Evolutionary conservation across 2,329 filamentous ascomycete genomes (phyloP), one percentile per base, ranked within the genome.

Genomic region (Ceratocystis papillata): DNA sequence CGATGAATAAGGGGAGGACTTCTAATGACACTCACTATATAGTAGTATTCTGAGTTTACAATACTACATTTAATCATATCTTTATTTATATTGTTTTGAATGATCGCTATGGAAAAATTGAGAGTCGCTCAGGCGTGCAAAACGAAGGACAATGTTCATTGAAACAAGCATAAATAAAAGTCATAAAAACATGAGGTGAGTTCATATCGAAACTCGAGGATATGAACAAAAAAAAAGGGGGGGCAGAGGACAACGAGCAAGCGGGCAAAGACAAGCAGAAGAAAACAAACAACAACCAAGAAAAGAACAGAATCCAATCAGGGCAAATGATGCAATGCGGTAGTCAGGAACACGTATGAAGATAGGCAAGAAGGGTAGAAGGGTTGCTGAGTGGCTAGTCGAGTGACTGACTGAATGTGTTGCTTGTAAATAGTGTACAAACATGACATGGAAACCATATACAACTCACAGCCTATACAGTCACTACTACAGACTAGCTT

Each of bases 151-250:
- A 48, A 60, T 65, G 59, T 45, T 57, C n/a, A 65, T 60, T 57
- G 12, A 65, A 59, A 45, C 17, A 22, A 64, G 33, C 63, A 57
- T 20, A 55, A 57, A 45, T 50, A 33, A 63, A 46, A 17, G 25
- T 63, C 55, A 59, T 59, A 37, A 59, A 37, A 59, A 59, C 55
- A 59, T 59, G 55, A 59, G 33, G 55, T 1, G 37, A 37, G 20
- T 30, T 59, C 28, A 59, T 37, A 59, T 28, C 55, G 30, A 37
- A 59, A 30, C 37, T 15, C 25, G 25, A 46, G 37, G 25, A 46
- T 20, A n/a, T n/a, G 20, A 63, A 28, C 37, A 33, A 50, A 37
- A 33, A 63, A 41, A 37, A 61, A 15, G 45, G 37, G 62, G 22
- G 8, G 41, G 5, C 48, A 53, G 1, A 10, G 37, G 62, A 12